Percentiles rank a stretch among this genome's conserved stretches.
Conservation (phyloP, 2,329 filamentous ascomycete genomes). For the Beauveria australis region DNA sequence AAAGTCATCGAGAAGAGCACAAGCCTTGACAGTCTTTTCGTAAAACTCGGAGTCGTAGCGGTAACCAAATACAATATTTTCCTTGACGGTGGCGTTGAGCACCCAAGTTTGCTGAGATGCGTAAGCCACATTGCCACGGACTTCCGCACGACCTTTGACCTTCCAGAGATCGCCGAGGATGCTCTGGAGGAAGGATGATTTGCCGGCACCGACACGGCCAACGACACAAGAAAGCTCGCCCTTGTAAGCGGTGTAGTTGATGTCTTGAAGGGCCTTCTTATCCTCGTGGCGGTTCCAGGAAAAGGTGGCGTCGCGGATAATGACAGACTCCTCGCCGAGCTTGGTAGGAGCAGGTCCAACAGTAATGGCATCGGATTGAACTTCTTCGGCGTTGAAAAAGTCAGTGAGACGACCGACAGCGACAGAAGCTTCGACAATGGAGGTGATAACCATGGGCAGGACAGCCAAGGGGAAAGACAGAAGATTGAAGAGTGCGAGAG, state of each 20-base stretch:
- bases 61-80: constrained; percentile 96
- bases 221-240: constrained; percentile 90
- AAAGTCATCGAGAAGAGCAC: constrained; percentile 86
- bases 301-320: constrained; percentile 77
- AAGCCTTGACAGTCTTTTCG: constrained; percentile 84
- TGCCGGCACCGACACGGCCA: constrained; percentile 87
- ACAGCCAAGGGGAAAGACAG: constrained; percentile 91
- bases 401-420: constrained; percentile 78
- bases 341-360: constrained; percentile 63
- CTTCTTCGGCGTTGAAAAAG: constrained; percentile 80
- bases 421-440: constrained; percentile 92
- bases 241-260: constrained; percentile 83
- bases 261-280: constrained; percentile 65
- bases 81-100: constrained; percentile 93
- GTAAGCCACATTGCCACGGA: constrained; percentile 80
- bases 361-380: constrained; percentile 76
- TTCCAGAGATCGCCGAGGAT: constrained; percentile 92
- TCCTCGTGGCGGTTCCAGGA: constrained; percentile 86
- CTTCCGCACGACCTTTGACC: constrained; percentile 68
- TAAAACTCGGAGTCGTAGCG: constrained; percentile 92
- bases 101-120: constrained; percentile 93
- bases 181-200: constrained; percentile 84
- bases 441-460: constrained; percentile 94
- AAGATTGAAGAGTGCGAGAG: constrained; percentile 85
- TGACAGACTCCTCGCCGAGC: constrained; percentile 75